phyloP scores from a whole-genome alignment of 1,139 yeast genomes.

The Yamadazyma siamensis region DNA sequence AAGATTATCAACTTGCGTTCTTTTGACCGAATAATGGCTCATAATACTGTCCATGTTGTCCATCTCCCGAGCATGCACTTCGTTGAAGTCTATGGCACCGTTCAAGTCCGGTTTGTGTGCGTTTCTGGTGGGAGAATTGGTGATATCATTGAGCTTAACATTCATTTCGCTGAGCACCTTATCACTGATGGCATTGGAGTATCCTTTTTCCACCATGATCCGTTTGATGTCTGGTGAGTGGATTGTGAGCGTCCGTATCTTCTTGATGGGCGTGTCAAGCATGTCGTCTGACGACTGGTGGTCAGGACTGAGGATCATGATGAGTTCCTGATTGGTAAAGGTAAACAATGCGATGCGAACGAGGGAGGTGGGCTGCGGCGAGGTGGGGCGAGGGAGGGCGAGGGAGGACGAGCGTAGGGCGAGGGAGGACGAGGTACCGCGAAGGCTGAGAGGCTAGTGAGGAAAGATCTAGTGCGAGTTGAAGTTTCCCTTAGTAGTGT shows the following conservation, averaged over 20 bases:
- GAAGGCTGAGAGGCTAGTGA: too few species aligned
- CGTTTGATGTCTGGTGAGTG: conserved; percentile 27
- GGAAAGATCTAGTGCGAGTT: too few species aligned
- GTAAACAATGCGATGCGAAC: not conserved
- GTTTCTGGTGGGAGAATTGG: conserved; percentile 5
- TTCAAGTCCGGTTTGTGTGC: not conserved
- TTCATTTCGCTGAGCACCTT: conserved; percentile 42
- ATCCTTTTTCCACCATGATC: conserved; percentile 39
- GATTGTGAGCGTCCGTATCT: conserved; percentile 31
- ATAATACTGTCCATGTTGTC: conserved; percentile 42
- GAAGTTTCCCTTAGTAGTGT: too few species aligned
- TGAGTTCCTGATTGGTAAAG: not conserved
- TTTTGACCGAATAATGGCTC: conserved; percentile 34
- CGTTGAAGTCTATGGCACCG: conserved; percentile 4
- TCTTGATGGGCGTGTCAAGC: conserved; percentile 41
- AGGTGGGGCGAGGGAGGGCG: not conserved
- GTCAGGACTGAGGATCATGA: not conserved
- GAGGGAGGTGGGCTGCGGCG: not conserved
- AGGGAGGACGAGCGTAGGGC: too few species aligned
- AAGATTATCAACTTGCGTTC: conserved; percentile 5
- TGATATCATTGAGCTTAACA: conserved; percentile 18
- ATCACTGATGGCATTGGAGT: conserved; percentile 37
- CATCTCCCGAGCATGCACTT: conserved; percentile 30
- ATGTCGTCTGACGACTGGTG: conserved; percentile 5
- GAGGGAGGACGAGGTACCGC: too few species aligned